Conservation (phyloP, 352 stramenopile species). For the Aphanomyces cochlioides region DNA sequence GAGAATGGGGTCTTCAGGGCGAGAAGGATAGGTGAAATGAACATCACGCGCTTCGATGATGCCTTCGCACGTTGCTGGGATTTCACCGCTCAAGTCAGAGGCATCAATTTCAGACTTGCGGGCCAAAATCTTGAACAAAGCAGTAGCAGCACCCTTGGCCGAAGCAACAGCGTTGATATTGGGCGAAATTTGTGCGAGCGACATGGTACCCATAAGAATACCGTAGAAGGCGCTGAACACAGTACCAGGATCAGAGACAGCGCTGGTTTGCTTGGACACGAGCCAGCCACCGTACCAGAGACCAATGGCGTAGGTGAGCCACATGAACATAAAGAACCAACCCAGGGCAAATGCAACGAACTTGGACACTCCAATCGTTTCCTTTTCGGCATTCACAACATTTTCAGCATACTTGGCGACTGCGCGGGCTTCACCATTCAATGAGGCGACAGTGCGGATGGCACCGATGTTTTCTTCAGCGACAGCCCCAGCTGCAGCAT, state of each 20-base stretch:
- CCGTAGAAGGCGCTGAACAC: conserved; percentile 52
- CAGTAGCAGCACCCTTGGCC: conserved; percentile 36
- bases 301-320: conserved; percentile 48
- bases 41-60: conserved; percentile 54
- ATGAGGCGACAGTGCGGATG: conserved; percentile 40
- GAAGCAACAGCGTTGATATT: conserved; percentile 44
- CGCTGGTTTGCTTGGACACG: conserved; percentile 32
- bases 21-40: conserved; percentile 75
- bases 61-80: conserved; percentile 40
- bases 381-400: conserved; percentile 33
- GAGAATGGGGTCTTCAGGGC: conserved; percentile 35
- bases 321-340: conserved; percentile 48
- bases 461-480: conserved; percentile 47
- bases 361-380: conserved; percentile 41
- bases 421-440: conserved; percentile 46
- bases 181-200: conserved; percentile 46
- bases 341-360: conserved; percentile 35
- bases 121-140: conserved; percentile 49
- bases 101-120: conserved; percentile 48
- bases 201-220: conserved; percentile 41
- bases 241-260: conserved; percentile 30
- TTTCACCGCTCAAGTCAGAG: conserved; percentile 34
- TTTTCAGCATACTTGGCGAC: conserved; percentile 38
- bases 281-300: conserved; percentile 56
- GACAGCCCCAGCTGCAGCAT: conserved; percentile 47